Evolutionary conservation across 495 filamentous ascomycete species (phyloP).

Genomic region (Penicillium taxi): DNA sequence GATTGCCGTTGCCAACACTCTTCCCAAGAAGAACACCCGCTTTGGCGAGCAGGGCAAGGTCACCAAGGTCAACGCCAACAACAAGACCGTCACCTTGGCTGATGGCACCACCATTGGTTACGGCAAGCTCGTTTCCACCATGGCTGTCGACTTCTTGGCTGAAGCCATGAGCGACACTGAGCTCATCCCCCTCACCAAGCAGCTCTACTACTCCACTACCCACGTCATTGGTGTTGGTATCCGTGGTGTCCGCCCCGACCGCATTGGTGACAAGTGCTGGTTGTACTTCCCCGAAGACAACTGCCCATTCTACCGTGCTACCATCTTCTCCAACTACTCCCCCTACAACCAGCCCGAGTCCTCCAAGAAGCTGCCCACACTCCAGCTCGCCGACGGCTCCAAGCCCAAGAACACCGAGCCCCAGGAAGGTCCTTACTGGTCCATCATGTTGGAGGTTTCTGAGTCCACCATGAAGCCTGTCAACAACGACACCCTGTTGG

Average conservation of each 20-base stretch:
- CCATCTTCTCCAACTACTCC: constrained; percentile 99
- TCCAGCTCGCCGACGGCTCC: constrained; percentile 76
- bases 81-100: constrained; percentile 71
- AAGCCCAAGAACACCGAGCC: constrained; percentile 59
- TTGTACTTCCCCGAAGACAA: constrained; percentile 99
- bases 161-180: constrained; percentile 82
- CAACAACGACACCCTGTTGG: constrained; percentile 70
- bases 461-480: constrained; percentile 94
- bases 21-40: constrained; percentile 83
- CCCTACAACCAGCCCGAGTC: constrained; percentile 90
- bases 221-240: constrained; percentile 96
- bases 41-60: constrained; percentile 84
- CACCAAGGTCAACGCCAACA: constrained; percentile 71
- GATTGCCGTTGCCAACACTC: constrained; percentile 91
- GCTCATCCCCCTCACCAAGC: constrained; percentile 74
- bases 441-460: constrained; percentile 98
- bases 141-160: constrained; percentile 87
- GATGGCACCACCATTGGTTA: constrained; percentile 90
- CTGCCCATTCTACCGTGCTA: constrained; percentile 99
- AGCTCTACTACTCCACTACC: constrained; percentile 92
- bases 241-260: constrained; percentile 84
- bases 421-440: constrained; percentile 94
- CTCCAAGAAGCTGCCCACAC: constrained; percentile 76
- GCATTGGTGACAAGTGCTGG: constrained; percentile 99
- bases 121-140: constrained; percentile 86